Conservation (phyloP, 2,329 filamentous ascomycete species). For the Rachicladosporium sp. region DNA sequence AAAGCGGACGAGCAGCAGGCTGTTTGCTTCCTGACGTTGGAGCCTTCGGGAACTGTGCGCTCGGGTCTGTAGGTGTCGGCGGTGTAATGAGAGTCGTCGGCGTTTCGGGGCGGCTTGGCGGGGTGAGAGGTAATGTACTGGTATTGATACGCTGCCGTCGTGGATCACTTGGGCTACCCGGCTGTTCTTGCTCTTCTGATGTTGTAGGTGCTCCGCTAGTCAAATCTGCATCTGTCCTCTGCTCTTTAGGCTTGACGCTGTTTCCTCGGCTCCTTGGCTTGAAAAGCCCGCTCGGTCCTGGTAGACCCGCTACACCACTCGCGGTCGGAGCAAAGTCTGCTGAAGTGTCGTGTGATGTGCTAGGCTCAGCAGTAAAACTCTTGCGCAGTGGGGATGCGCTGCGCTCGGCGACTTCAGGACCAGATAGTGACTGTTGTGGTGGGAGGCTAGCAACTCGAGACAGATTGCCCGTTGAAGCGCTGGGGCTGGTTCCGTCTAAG, state of each 20-base stretch:
- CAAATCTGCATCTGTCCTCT: neutral
- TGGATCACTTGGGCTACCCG: conserved; percentile 2
- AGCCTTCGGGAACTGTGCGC: conserved; percentile 11
- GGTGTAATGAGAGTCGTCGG: conserved; percentile 51
- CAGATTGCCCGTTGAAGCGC: too few species aligned
- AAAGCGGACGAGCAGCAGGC: conserved; percentile 7
- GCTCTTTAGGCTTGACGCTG: conserved; percentile 16
- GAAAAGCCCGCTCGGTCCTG: conserved; percentile 24
- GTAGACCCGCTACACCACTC: too few species aligned
- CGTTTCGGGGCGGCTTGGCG: conserved; percentile 26
- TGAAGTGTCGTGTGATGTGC: too few species aligned
- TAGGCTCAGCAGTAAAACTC: too few species aligned
- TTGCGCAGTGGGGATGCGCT: too few species aligned
- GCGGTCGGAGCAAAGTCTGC: too few species aligned
- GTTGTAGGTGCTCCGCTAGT: too few species aligned
- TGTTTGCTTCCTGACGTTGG: conserved; percentile 1
- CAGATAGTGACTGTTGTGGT: too few species aligned
- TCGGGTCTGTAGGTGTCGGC: conserved; percentile 45
- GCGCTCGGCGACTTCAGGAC: too few species aligned
- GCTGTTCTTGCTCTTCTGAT: conserved; percentile 1
- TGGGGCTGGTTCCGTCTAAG: too few species aligned
- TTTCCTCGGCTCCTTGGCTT: conserved; percentile 25
- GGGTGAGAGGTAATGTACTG: conserved; percentile 26
- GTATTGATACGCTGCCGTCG: conserved; percentile 22
- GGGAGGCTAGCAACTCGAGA: too few species aligned